Evolutionary conservation across 2,329 filamentous ascomycete species (phyloP).

Genomic region (Sclerotinia trifoliorum): DNA sequence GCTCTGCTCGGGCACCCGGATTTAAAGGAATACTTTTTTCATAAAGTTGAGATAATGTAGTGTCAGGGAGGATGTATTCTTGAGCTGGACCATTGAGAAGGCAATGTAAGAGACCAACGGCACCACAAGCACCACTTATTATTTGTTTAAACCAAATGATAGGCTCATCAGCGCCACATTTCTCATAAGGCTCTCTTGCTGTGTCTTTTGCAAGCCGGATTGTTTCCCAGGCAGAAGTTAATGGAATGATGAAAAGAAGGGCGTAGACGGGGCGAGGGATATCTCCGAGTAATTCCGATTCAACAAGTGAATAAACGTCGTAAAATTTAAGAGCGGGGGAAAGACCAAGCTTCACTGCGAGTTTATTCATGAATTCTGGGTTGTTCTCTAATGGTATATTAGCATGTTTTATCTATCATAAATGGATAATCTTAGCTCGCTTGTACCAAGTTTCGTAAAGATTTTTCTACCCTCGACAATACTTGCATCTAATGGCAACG

Average conservation of each 20-base stretch:
- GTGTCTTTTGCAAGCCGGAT: slow-evolving; percentile 73
- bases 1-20: slow-evolving; percentile 63
- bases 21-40: slow-evolving; percentile 66
- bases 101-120: slow-evolving; percentile 85
- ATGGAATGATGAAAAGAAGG: slow-evolving; percentile 87
- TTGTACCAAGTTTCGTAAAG: slow-evolving; percentile 1
- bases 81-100: slow-evolving; percentile 72
- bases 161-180: slow-evolving; percentile 67
- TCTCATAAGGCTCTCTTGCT: slow-evolving; percentile 59
- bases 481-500: background rate
- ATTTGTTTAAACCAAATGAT: slow-evolving; percentile 95
- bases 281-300: slow-evolving; percentile 79
- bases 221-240: slow-evolving; percentile 75
- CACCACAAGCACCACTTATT: slow-evolving; percentile 87
- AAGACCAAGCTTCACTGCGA: slow-evolving; percentile 82
- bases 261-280: slow-evolving; percentile 86
- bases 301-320: slow-evolving; percentile 89
- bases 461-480: background rate
- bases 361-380: slow-evolving; percentile 80
- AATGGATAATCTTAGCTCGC: background rate
- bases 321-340: slow-evolving; percentile 74
- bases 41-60: slow-evolving; percentile 61
- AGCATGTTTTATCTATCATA: background rate
- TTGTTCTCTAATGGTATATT: slow-evolving; percentile 49
- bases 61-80: slow-evolving; percentile 49